A percentile compares a stretch with the other conserved stretches of the same genome.
Evolutionary conservation across 2,329 filamentous ascomycete species (phyloP).

Genomic region (Immersiporthe knoxdaviesiana): DNA sequence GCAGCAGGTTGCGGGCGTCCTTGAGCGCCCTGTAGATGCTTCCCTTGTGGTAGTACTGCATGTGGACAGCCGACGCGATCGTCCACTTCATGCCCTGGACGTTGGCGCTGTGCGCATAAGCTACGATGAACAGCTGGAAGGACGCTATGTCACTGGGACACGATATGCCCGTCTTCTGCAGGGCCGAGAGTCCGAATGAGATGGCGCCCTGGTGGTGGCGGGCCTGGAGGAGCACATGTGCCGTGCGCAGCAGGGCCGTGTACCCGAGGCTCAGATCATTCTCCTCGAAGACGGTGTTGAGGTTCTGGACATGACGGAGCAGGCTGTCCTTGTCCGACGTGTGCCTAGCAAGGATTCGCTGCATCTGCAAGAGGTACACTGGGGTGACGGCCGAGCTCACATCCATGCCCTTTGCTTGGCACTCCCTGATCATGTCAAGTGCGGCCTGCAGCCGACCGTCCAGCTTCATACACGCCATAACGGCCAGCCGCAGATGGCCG

Average conservation of each 20-base stretch:
- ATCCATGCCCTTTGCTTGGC: conserved; percentile 46
- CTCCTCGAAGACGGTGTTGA: conserved; percentile 33
- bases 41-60: conserved; percentile 31
- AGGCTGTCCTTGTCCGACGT: conserved; percentile 30
- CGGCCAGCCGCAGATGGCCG: conserved; percentile 52
- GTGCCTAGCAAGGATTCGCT: conserved; percentile 37
- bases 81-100: conserved; percentile 34
- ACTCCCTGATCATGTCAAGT: conserved; percentile 44
- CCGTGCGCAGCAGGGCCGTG: conserved; percentile 38
- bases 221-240: conserved; percentile 35
- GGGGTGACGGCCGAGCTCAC: conserved; percentile 46
- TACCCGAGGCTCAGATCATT: conserved; percentile 34
- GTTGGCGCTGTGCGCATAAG: conserved; percentile 36
- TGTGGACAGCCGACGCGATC: conserved; percentile 31
- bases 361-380: conserved; percentile 44
- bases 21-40: conserved; percentile 31
- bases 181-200: conserved; percentile 36
- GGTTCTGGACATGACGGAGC: conserved; percentile 30
- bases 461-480: conserved; percentile 46
- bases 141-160: conserved; percentile 38
- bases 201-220: conserved; percentile 37
- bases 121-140: conserved; percentile 38
- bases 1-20: conserved; percentile 32
- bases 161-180: conserved; percentile 28
- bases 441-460: conserved; percentile 39